phyloP scores from a whole-genome alignment of 192 early-diverging fungal genomes.

The Gonapodya prolifera region DNA sequence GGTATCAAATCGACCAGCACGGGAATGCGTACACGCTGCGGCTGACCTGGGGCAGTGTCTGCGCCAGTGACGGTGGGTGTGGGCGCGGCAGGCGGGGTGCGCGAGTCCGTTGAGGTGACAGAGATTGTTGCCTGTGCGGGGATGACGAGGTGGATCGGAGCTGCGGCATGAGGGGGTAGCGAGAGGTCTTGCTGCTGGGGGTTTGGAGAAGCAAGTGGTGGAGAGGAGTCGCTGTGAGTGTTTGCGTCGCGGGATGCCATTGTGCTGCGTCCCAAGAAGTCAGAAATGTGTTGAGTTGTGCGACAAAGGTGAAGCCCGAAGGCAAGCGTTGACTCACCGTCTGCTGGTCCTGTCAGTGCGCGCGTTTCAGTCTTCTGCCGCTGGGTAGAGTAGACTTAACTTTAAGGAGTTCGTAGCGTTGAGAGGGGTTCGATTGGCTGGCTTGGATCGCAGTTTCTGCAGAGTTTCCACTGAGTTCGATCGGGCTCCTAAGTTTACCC shows the following conservation, averaged over 20 bases:
- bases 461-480: background rate
- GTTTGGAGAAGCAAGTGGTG: background rate
- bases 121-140: background rate
- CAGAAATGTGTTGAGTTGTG: background rate
- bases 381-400: background rate
- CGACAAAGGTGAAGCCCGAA: background rate
- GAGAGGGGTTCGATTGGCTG: background rate
- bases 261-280: background rate
- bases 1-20: background rate
- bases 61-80: background rate
- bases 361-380: too few relatives aligned
- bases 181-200: background rate
- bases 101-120: background rate
- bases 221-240: background rate
- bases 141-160: background rate
- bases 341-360: background rate
- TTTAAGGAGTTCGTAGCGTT: background rate
- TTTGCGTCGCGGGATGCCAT: background rate
- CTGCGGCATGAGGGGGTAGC: background rate
- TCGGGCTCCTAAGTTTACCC: background rate
- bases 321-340: background rate
- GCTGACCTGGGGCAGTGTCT: background rate
- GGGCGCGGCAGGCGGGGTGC: background rate
- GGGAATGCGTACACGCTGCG: background rate
- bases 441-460: background rate